A percentile compares a stretch with the other conserved stretches of the same genome.
These are phyloP conservation scores for Fibroporia radiculosa DNA, from an alignment of 768 basidiomycete species.

Conservation along the genomic window DNA sequence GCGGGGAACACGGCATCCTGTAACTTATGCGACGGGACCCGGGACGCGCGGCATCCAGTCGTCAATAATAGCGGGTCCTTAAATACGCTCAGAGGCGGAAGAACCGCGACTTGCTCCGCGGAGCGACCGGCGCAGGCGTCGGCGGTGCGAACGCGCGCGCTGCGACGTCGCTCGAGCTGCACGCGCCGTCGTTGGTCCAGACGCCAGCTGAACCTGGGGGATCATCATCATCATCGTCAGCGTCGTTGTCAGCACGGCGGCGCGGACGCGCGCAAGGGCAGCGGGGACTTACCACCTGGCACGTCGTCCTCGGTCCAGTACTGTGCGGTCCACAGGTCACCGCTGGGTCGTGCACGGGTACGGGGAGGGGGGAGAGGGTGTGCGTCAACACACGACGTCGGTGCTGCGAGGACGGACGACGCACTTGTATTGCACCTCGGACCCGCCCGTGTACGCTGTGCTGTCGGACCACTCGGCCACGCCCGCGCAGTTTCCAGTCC, in stretches of 20 bases:
- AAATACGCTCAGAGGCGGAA: constrained; percentile 15
- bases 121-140: constrained; percentile 1
- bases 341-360: constrained; percentile 30
- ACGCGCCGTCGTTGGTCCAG: constrained; percentile 53
- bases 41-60: background rate
- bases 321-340: constrained; percentile 41
- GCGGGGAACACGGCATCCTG: background rate
- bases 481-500: constrained; percentile 35
- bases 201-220: constrained; percentile 39
- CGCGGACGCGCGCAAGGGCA: background rate
- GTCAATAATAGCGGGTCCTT: background rate
- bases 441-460: constrained; percentile 42
- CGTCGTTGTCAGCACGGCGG: background rate
- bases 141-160: constrained; percentile 3
- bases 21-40: background rate
- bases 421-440: constrained; percentile 44
- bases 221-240: background rate
- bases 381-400: constrained; percentile 11
- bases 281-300: constrained; percentile 30
- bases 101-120: constrained; percentile 13
- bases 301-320: constrained; percentile 57
- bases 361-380: constrained; percentile 11
- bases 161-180: constrained; percentile 20
- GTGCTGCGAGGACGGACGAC: constrained; percentile 15
- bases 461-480: constrained; percentile 44